Conservation (phyloP, 345 rosid genomes). For the Euphorbia tirucalli region DNA sequence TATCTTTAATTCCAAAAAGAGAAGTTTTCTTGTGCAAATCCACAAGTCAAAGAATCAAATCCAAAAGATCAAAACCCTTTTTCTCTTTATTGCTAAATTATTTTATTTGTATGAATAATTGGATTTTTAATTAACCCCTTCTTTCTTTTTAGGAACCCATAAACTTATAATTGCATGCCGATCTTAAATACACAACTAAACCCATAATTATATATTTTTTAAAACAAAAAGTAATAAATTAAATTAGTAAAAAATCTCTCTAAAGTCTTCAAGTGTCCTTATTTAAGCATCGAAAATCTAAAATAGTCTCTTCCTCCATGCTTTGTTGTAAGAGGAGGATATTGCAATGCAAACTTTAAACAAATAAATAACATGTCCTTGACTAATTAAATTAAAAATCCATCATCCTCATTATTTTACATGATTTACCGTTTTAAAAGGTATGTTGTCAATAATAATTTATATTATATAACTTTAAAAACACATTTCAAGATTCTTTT, state of each 20-base stretch:
- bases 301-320: too few relatives aligned
- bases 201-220: not conserved
- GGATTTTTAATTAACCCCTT: too few relatives aligned
- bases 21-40: constrained; percentile 41
- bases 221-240: not conserved
- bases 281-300: not conserved
- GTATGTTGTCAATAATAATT: too few relatives aligned
- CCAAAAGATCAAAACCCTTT: constrained; percentile 30
- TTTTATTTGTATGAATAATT: too few relatives aligned
- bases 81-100: not conserved
- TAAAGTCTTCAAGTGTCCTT: not conserved
- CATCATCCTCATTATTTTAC: too few relatives aligned
- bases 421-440: too few relatives aligned
- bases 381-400: too few relatives aligned
- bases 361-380: too few relatives aligned
- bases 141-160: not conserved
- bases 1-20: constrained; percentile 51
- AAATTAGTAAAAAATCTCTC: not conserved
- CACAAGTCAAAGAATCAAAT: constrained; percentile 54
- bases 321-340: too few relatives aligned
- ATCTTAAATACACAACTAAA: not conserved
- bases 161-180: not conserved
- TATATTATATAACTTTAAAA: too few relatives aligned
- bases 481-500: too few relatives aligned
- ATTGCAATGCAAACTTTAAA: too few relatives aligned